Evolutionary conservation across 2,329 filamentous ascomycete genomes (phyloP).

Genomic region (Phoma sp.): DNA sequence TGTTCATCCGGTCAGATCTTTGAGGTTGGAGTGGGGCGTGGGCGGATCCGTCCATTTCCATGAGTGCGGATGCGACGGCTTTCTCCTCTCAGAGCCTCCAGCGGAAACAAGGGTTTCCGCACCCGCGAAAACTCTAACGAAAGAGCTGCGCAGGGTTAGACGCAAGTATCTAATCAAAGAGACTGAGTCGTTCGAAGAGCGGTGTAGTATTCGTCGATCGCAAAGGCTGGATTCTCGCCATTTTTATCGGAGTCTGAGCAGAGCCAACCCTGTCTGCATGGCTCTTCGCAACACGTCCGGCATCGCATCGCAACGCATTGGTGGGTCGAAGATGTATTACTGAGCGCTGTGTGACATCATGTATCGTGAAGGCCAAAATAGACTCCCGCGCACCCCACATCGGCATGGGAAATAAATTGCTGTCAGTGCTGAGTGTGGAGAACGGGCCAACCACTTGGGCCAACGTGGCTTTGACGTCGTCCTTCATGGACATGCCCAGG

Average conservation of each 20-base stretch:
- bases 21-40: constrained; percentile 17
- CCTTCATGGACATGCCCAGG: not conserved
- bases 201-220: constrained; percentile 17
- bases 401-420: constrained; percentile 15
- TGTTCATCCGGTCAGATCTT: constrained; percentile 17
- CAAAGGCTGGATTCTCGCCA: not conserved
- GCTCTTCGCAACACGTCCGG: not conserved
- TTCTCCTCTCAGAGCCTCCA: constrained; percentile 13
- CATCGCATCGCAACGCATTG: not conserved
- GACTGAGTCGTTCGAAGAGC: constrained; percentile 12
- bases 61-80: constrained; percentile 22
- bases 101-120: not conserved
- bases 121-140: not conserved
- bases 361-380: constrained; percentile 26
- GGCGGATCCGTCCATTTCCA: constrained; percentile 2
- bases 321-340: constrained; percentile 9
- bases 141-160: not conserved
- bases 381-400: constrained; percentile 7
- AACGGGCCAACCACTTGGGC: constrained; percentile 17
- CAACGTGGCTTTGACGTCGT: constrained; percentile 11
- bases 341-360: constrained; percentile 30
- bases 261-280: not conserved
- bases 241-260: not conserved
- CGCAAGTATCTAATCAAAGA: not conserved
- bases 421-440: constrained; percentile 33